A percentile compares a stretch with the other conserved stretches of the same genome.
Evolutionary conservation across 345 rosid species (phyloP).

Genomic region (Camelina laxa): DNA sequence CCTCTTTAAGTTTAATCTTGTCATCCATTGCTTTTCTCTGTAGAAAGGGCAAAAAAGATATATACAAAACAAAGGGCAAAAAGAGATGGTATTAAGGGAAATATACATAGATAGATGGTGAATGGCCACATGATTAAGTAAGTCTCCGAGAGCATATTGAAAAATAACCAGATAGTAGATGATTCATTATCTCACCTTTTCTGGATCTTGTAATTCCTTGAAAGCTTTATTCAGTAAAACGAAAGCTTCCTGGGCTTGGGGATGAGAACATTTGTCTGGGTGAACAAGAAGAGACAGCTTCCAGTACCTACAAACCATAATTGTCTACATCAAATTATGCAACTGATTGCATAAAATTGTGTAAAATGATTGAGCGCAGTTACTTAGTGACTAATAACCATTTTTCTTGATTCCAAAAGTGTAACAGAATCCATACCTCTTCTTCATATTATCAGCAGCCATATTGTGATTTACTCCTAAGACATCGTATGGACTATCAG

Average conservation of each 20-base stretch:
- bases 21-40: slow-evolving; percentile 91
- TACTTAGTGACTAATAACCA: not conserved
- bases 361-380: not conserved
- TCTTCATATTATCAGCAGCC: slow-evolving; percentile 79
- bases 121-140: slow-evolving; percentile 11
- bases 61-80: slow-evolving; percentile 4
- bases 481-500: slow-evolving; percentile 73
- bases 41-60: too few species aligned
- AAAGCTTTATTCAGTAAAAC: slow-evolving; percentile 83
- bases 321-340: slow-evolving; percentile 15
- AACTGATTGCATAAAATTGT: not conserved
- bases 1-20: slow-evolving; percentile 86
- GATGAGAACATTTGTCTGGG: slow-evolving; percentile 96
- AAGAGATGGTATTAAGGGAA: not conserved
- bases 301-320: slow-evolving; percentile 70
- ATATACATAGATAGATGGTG: not conserved
- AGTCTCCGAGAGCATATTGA: slow-evolving; percentile 20
- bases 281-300: slow-evolving; percentile 93
- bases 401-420: slow-evolving; percentile 9
- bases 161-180: not conserved
- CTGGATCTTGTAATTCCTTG: slow-evolving; percentile 93
- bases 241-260: slow-evolving; percentile 93
- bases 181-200: slow-evolving; percentile 57
- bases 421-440: slow-evolving; percentile 59
- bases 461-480: slow-evolving; percentile 77